phyloP scores from a whole-genome alignment of 306 rosid species.

The Castanea mollissima region DNA sequence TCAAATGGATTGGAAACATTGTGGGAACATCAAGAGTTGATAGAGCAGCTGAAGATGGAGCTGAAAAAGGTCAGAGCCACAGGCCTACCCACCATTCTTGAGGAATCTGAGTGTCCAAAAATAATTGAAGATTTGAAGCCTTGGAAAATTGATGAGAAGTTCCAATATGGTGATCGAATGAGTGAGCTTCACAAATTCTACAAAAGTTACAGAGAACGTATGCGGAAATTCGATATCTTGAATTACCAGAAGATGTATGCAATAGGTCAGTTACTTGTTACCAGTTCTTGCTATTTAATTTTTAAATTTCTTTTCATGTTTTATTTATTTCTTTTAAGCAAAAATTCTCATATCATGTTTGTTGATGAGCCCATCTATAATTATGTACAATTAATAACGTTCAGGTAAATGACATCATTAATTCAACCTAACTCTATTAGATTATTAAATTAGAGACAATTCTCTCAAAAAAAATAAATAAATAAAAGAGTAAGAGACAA shows the following conservation, averaged over 20 bases:
- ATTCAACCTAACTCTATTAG: conserved; percentile 27
- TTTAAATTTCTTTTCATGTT: background rate
- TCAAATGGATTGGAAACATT: conserved; percentile 59
- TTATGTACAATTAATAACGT: conserved; percentile 9
- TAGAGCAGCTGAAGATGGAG: conserved; percentile 90
- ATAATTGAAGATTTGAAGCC: conserved; percentile 80
- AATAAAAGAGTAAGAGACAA: background rate
- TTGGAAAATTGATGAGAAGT: conserved; percentile 91
- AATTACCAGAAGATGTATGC: conserved; percentile 98
- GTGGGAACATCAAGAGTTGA: conserved; percentile 93
- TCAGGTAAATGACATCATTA: conserved; percentile 25
- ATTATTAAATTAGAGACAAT: conserved; percentile 14
- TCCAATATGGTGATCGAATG: conserved; percentile 42
- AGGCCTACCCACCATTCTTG: conserved; percentile 84
- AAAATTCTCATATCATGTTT: background rate
- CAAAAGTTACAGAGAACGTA: conserved; percentile 80
- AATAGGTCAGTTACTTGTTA: conserved; percentile 55
- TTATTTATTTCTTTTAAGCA: background rate
- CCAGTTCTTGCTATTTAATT: background rate
- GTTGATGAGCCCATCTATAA: conserved; percentile 15
- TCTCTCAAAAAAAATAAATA: too few species aligned
- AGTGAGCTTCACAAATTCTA: conserved; percentile 80
- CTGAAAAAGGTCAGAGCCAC: conserved; percentile 79
- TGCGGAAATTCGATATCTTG: conserved; percentile 91
- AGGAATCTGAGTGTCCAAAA: conserved; percentile 86